Percentiles rank a stretch among this genome's conserved stretches.
Conservation (phyloP, 805 yeast species). For the Yarrowia sp. region DNA sequence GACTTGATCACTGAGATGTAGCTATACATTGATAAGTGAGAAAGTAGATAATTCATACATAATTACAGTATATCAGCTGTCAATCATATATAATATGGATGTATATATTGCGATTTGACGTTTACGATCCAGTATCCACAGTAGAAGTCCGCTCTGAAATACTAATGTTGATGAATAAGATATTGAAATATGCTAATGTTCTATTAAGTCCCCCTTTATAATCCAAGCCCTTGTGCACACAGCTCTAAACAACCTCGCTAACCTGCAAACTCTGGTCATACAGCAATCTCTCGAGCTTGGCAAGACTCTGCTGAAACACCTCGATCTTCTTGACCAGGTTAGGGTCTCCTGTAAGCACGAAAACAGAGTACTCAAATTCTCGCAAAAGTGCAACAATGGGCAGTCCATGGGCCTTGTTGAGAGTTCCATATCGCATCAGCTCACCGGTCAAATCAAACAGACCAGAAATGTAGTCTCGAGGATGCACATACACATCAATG, state of each 20-base stretch:
- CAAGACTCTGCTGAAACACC: conserved; percentile 14
- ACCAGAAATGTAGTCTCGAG: conserved; percentile 44
- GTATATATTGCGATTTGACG: too few species aligned
- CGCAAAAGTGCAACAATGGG: neutral
- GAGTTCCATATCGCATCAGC: conserved; percentile 44
- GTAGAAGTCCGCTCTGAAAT: too few species aligned
- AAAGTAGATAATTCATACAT: too few species aligned
- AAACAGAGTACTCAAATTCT: conserved; percentile 11
- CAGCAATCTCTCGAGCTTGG: conserved; percentile 12
- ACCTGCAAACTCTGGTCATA: conserved; percentile 3
- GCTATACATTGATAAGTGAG: too few species aligned
- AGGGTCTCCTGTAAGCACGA: neutral
- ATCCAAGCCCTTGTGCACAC: neutral
- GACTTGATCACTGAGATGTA: too few species aligned
- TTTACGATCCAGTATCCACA: too few species aligned
- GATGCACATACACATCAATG: conserved; percentile 28
- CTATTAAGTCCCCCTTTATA: neutral
- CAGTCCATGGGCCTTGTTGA: conserved; percentile 32
- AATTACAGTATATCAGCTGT: too few species aligned
- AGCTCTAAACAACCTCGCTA: neutral
- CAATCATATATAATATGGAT: too few species aligned
- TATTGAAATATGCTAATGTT: neutral
- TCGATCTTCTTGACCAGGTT: conserved; percentile 6
- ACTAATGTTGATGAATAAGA: neutral
- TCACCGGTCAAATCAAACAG: conserved; percentile 47